Conservation (phyloP, 1,284 basidiomycete genomes). For the Mycosarcoma maydis region DNA sequence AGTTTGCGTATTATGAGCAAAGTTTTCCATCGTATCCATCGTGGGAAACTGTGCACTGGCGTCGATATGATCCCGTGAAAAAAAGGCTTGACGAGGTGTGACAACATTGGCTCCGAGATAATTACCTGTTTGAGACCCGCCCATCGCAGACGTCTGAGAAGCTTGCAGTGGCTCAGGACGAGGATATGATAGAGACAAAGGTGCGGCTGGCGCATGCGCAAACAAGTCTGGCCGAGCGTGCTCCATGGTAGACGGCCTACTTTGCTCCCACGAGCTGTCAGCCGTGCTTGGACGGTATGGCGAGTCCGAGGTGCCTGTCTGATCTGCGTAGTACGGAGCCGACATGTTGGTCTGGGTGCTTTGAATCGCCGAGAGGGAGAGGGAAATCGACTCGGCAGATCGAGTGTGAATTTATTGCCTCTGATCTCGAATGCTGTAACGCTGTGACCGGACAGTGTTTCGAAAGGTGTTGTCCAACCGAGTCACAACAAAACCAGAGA, state of each 20-base stretch:
- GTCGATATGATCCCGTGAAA: conserved; percentile 30
- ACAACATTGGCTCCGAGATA: conserved; percentile 25
- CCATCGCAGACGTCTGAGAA: conserved; percentile 8
- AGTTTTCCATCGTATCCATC: conserved; percentile 8
- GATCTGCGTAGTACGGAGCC: conserved; percentile 28
- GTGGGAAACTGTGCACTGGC: conserved; percentile 7
- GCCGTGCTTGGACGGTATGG: conserved; percentile 32
- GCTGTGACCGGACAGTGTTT: neutral
- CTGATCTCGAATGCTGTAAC: neutral
- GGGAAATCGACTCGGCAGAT: neutral
- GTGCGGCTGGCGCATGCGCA: conserved; percentile 5
- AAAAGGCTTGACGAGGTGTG: conserved; percentile 31
- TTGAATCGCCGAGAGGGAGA: neutral
- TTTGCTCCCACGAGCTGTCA: conserved; percentile 32
- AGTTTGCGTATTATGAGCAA: conserved; percentile 9
- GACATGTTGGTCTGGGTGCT: conserved; percentile 16
- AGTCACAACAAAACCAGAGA: too few relatives aligned
- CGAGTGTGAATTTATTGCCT: conserved; percentile 15
- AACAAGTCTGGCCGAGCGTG: conserved; percentile 28
- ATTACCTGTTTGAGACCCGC: conserved; percentile 5
- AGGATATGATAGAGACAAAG: conserved; percentile 6
- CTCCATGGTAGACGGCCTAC: conserved; percentile 11
- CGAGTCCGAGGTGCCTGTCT: conserved; percentile 21
- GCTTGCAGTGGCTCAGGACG: conserved; percentile 28
- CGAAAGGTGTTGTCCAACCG: too few relatives aligned